Evolutionary conservation across 495 filamentous ascomycete species (phyloP).

Genomic region (Penicillium pulvis): DNA sequence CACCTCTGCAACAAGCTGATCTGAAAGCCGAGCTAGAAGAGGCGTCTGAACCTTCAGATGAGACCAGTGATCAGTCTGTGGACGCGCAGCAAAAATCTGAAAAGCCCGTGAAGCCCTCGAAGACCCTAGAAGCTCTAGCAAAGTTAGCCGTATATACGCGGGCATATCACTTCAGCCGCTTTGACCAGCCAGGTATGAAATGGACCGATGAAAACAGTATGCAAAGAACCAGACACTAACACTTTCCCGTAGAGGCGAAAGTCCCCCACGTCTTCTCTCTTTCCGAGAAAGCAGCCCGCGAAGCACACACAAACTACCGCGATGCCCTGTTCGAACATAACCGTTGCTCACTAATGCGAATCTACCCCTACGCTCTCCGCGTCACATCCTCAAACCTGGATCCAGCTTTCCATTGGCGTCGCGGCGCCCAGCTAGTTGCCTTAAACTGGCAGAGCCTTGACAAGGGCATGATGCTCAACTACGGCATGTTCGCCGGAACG

Average conservation of each 20-base stretch:
- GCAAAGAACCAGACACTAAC: background rate
- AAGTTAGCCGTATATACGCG: conserved; percentile 80
- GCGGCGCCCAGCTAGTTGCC: conserved; percentile 89
- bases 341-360: conserved; percentile 78
- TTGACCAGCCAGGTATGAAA: conserved; percentile 56
- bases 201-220: background rate
- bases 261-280: conserved; percentile 88
- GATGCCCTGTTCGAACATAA: conserved; percentile 78
- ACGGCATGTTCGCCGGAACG: conserved; percentile 84
- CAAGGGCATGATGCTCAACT: conserved; percentile 93
- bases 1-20: conserved; percentile 35
- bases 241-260: conserved; percentile 51
- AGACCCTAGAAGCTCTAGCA: conserved; percentile 74
- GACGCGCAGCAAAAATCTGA: conserved; percentile 20
- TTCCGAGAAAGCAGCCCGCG: conserved; percentile 75
- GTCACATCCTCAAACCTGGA: conserved; percentile 85
- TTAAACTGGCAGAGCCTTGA: conserved; percentile 94
- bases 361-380: conserved; percentile 82
- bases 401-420: conserved; percentile 80
- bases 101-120: conserved; percentile 55
- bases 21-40: conserved; percentile 32
- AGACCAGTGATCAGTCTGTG: conserved; percentile 12
- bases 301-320: conserved; percentile 63
- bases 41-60: conserved; percentile 14
- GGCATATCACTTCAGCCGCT: conserved; percentile 74